These are phyloP conservation scores for Silene conica DNA, from an alignment of 148 eudicot species.

Conservation along the genomic window DNA sequence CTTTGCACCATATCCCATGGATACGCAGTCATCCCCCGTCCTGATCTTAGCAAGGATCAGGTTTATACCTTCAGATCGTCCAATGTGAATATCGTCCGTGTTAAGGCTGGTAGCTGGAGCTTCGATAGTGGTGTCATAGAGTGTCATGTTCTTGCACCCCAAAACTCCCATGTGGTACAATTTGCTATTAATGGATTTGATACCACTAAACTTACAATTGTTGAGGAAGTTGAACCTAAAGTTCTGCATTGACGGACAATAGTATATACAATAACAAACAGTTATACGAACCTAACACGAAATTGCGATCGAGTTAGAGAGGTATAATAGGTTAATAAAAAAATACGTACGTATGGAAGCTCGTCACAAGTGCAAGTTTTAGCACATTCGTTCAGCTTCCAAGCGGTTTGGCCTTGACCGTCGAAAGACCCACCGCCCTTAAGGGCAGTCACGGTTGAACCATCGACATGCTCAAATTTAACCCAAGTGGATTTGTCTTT, in stretches of 20 bases:
- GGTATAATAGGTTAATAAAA: neutral
- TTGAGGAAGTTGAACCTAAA: slow-evolving; percentile 49
- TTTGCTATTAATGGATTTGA: slow-evolving; percentile 58
- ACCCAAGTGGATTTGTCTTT: slow-evolving; percentile 42
- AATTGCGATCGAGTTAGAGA: too few relatives aligned
- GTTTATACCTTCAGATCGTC: slow-evolving; percentile 33
- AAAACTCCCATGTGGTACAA: slow-evolving; percentile 41
- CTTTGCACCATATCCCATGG: slow-evolving; percentile 50
- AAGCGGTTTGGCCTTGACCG: slow-evolving; percentile 50
- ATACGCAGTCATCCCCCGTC: slow-evolving; percentile 66
- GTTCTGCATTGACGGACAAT: slow-evolving; percentile 32
- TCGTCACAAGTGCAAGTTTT: slow-evolving; percentile 24
- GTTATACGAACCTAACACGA: neutral
- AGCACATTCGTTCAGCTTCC: slow-evolving; percentile 41
- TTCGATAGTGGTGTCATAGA: slow-evolving; percentile 21
- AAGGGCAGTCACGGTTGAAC: slow-evolving; percentile 31
- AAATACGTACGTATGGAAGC: slow-evolving; percentile 43
- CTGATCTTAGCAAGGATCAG: slow-evolving; percentile 31
- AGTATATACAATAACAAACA: neutral
- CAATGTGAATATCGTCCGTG: slow-evolving; percentile 72
- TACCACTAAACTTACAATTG: slow-evolving; percentile 30
- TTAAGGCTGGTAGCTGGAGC: slow-evolving; percentile 48
- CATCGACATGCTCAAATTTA: slow-evolving; percentile 24
- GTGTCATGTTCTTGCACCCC: slow-evolving; percentile 36
- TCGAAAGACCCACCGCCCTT: slow-evolving; percentile 46